Base-by-base conservation (phyloP, 148 eudicot genomes). In the Vaccinium corymbosum region DNA sequence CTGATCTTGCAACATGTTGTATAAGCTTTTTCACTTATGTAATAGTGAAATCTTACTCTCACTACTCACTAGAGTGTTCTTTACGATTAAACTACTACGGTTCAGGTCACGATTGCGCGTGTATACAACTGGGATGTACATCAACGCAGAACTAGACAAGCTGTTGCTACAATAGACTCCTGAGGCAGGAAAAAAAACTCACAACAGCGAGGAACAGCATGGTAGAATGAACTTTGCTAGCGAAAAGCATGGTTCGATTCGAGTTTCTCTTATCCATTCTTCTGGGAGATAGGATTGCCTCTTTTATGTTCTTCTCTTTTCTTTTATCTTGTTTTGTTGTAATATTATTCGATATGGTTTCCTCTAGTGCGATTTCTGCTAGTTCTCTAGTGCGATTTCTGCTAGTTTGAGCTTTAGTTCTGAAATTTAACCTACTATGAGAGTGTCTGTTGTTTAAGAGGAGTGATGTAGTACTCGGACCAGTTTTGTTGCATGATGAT, bases 81-180 rank as follows among this genome's bases (percentile, higher is more conserved):
- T 85, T 50, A 25, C 42, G 8, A 16, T 61, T 19, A 12, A 12
- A 14, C 51, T 81, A 51, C 6, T 79, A 57, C 78, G 51, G 32
- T 19, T 76, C 91, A 96, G 99, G 99, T 96, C 32, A 96, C 98
- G 53, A 92, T 90, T 80, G 98, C 99, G 51, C 99, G 98, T 27
- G 91, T 96, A 15, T 96, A 93, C 87, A 96, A 96, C 90, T 96
- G 99, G 98, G 99, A 96, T 84, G 94, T 96, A 52, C 98, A 96
- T 89, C 97, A 94, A 85, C 95, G 97, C 48, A 90, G 94, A 88
- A 83, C 83, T 48, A 87, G 87, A 83, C 94, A 94, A 90, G 84
- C 86, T 73, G 78, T 88, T 42, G 20, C 87, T 32, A 50, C 88
- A 83, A 83, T 76, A 64, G 93, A 95, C 13, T 83, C 94, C 6